These are phyloP conservation scores for Candida yuanshanica DNA, from an alignment of 805 yeast species.

Conservation along the genomic window DNA sequence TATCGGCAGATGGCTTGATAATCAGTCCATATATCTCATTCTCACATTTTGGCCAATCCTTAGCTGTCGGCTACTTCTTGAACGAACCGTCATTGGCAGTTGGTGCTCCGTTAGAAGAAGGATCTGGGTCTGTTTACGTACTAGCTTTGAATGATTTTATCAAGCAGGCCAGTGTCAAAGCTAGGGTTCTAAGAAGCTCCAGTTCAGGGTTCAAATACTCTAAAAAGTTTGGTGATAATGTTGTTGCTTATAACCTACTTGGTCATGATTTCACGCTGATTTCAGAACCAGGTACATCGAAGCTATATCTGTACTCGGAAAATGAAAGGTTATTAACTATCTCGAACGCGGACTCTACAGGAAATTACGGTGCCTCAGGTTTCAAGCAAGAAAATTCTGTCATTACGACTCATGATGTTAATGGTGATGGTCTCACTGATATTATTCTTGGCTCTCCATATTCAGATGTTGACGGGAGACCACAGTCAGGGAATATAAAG, in stretches of 20 bases:
- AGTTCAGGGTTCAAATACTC: conserved; percentile 17
- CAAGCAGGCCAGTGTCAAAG: background rate
- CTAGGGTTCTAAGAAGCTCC: background rate
- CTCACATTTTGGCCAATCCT: conserved; percentile 41
- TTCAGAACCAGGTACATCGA: conserved; percentile 47
- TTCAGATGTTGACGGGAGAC: conserved; percentile 26
- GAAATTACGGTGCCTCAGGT: conserved; percentile 35
- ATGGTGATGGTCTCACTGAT: conserved; percentile 35
- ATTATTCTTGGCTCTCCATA: conserved; percentile 41
- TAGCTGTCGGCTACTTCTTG: conserved; percentile 37
- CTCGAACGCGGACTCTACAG: conserved; percentile 20
- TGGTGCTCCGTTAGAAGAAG: conserved; percentile 44
- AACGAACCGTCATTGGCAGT: conserved; percentile 40
- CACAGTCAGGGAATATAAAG: conserved; percentile 33
- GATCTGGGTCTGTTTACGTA: conserved; percentile 38
- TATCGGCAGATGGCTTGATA: background rate
- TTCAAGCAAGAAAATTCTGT: conserved; percentile 37
- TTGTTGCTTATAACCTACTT: conserved; percentile 26
- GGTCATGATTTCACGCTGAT: conserved; percentile 36
- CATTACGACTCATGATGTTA: conserved; percentile 28
- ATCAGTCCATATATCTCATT: conserved; percentile 22
- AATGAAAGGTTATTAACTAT: conserved; percentile 23
- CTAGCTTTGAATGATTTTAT: conserved; percentile 33
- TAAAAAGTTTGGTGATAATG: conserved; percentile 37
- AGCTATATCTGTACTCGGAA: conserved; percentile 32